Base-by-base conservation (phyloP, 331 rosid genomes). In the Malus hybrid region DNA sequence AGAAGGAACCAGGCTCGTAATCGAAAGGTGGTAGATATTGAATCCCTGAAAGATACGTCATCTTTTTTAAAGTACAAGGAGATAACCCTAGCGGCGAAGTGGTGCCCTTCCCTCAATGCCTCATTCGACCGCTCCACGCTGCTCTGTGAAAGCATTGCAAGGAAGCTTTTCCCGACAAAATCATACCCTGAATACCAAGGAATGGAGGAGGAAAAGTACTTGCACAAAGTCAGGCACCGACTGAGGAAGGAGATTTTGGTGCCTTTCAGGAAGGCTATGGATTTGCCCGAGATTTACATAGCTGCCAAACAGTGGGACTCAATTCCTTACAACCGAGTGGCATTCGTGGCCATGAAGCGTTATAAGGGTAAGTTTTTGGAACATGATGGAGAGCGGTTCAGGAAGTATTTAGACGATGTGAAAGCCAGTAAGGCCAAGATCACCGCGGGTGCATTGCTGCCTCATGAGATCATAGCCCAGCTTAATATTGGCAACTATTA, bases 371-470 rank as follows among this genome's bases (percentile, higher is more conserved):
- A 56, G 33, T 72, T 72, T 33, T 20, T 56, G 66, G 58, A 72
- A 55, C 66, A 72, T 3, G 75, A 77, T 13, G 16, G 22, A 10
- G 74, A 76, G 74, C 42, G 75, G 80, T 77, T 77, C 1, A 68
- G 16, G 29, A 57, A 56, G 42, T 77, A 77, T n/a, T 19, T 77
- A 20, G 69, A 77, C 61, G 61, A 77, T 7, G 80, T 77, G 10
- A 57, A 67, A 6, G 60, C 61, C 12, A 70, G 80, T 1, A 68
- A 68, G 76, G 11, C 46, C n/a, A 78, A 32, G 5, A 55, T 78
- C 8, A 50, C 77, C 0, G 82, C 61, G 0, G 77, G 77, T 6
- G 82, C 73, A 2, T 22, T 78, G 72, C 68, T 71, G 18, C 82
- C 77, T 0, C 82, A 72, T 30, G 67, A 78, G 46, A 63, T 72